A percentile compares a stretch with the other conserved stretches of the same genome.
phyloP scores from a whole-genome alignment of 2,329 filamentous ascomycete genomes.

The Hypoxylon sp. region DNA sequence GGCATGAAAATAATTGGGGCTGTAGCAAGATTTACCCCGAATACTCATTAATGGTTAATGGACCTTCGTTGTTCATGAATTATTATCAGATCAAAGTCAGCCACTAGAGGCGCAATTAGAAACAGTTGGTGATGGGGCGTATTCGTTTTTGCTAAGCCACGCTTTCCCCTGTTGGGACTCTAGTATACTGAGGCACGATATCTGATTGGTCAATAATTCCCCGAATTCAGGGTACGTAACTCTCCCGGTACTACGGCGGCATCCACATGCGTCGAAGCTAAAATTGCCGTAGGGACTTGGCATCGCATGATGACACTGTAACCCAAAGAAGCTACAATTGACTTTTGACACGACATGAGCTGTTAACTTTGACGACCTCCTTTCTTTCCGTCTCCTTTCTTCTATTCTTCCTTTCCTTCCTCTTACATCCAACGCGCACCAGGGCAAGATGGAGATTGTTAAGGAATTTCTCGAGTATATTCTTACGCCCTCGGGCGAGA shows the following conservation, averaged over 20 bases:
- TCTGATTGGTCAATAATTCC: slow-evolving; percentile 10
- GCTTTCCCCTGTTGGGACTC: not conserved
- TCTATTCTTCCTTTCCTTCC: slow-evolving; percentile 11
- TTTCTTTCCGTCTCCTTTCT: slow-evolving; percentile 17
- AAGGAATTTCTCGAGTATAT: slow-evolving; percentile 64
- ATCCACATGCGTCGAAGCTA: slow-evolving; percentile 15
- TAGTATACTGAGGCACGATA: slow-evolving; percentile 4
- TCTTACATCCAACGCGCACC: slow-evolving; percentile 5
- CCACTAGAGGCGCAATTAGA: slow-evolving; percentile 3
- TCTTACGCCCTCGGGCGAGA: slow-evolving; percentile 71
- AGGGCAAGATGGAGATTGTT: slow-evolving; percentile 56
- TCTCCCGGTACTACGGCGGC: slow-evolving; percentile 29
- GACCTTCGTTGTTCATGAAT: slow-evolving; percentile 10
- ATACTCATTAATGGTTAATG: slow-evolving; percentile 20
- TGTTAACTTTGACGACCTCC: slow-evolving; percentile 22
- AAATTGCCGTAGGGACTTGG: slow-evolving; percentile 33
- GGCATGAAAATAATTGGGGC: slow-evolving; percentile 4
- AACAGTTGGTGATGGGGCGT: slow-evolving; percentile 18
- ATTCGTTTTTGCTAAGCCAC: slow-evolving; percentile 36
- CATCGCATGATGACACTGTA: slow-evolving; percentile 46
- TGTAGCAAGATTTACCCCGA: slow-evolving; percentile 5
- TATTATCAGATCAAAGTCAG: slow-evolving; percentile 9
- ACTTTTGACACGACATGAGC: slow-evolving; percentile 32
- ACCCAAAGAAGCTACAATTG: slow-evolving; percentile 35
- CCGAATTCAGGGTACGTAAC: slow-evolving; percentile 26